A percentile compares a stretch with the other conserved stretches of the same genome.
phyloP scores from a whole-genome alignment of 352 stramenopile species.

The Pythium brassicae region DNA sequence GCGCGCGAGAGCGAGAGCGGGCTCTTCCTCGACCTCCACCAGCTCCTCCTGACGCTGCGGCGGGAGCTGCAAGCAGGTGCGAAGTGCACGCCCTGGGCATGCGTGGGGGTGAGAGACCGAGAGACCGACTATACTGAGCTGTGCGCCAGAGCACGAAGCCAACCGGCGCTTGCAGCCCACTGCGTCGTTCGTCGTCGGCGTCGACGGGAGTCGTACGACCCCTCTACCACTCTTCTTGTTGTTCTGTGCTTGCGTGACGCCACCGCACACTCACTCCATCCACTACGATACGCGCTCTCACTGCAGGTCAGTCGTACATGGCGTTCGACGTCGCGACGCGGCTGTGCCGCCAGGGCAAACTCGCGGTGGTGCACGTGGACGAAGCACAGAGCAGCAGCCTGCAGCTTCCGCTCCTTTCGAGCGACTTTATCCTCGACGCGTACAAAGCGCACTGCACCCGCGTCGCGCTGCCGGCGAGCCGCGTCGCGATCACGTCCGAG shows the following conservation, averaged over 20 bases:
- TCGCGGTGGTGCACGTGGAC: conserved; percentile 43
- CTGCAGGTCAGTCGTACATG: conserved; percentile 52
- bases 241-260: too few relatives aligned
- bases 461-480: conserved; percentile 33
- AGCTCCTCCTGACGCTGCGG: conserved; percentile 27
- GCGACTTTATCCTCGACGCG: conserved; percentile 55
- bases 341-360: conserved; percentile 39
- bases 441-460: conserved; percentile 45
- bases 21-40: conserved; percentile 58
- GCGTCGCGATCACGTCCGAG: conserved; percentile 33
- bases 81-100: background rate
- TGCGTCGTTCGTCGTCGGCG: conserved; percentile 41
- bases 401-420: conserved; percentile 54
- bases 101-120: background rate
- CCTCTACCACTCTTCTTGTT: too few relatives aligned
- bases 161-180: conserved; percentile 39
- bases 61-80: conserved; percentile 27
- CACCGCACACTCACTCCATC: too few relatives aligned
- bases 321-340: conserved; percentile 47
- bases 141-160: conserved; percentile 26
- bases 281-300: too few relatives aligned
- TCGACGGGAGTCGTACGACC: conserved; percentile 64
- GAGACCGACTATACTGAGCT: too few relatives aligned
- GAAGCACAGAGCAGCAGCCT: conserved; percentile 38
- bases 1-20: conserved; percentile 58